Base-by-base conservation (phyloP, 768 basidiomycete genomes). In the Naganishia kalamii region DNA sequence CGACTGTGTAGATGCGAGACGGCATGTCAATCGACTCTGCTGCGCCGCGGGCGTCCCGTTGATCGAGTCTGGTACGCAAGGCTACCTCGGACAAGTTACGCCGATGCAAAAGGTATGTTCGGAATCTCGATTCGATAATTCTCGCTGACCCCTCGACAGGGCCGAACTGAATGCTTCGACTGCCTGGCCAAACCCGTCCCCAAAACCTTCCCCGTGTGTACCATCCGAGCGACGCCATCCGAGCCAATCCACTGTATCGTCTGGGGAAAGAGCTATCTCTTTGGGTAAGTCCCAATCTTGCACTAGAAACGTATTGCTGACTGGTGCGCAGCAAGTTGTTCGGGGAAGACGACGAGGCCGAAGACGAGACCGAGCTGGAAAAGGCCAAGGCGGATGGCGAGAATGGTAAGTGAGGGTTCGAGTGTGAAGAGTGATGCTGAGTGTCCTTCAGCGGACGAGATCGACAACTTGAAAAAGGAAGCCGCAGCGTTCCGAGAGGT, bases 161-260 rank as follows among this genome's bases (percentile, higher is more conserved):
- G 92, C 72, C 81, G 81, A 29, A 89, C 90, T 1, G 93, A 97
- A 74, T 99, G 96, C 78, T 98, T 93, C 73, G 93, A 97, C 74
- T 99, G 96, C 70, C 83, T 90, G n/a, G 85, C 88, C 4, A 97
- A 98, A 75, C 87, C 88, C 0, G 88, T 89, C 0, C 92, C 92
- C 0, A 98, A 92, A 75, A 88, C 90, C 0, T 98, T 91, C 74
- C 93, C 96, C 0, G 93, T 98, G 11, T 99, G 96, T 77, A 98
- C 96, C 0, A 98, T 99, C 70, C 87, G 94, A 41, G 91, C 91
- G 2, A 98, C 96, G 0, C 96, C 96, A 0, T 90, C 88, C 64
- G 93, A 94, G 69, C 92, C 96, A 0, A 96, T 98, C 57, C 96
- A 99, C 72, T 99, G 94, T 73, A 97, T 99, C 52, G 93, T 97